phyloP scores from a whole-genome alignment of 371 early-diverging fungal genomes.

The Sporodiniella umbellata region DNA sequence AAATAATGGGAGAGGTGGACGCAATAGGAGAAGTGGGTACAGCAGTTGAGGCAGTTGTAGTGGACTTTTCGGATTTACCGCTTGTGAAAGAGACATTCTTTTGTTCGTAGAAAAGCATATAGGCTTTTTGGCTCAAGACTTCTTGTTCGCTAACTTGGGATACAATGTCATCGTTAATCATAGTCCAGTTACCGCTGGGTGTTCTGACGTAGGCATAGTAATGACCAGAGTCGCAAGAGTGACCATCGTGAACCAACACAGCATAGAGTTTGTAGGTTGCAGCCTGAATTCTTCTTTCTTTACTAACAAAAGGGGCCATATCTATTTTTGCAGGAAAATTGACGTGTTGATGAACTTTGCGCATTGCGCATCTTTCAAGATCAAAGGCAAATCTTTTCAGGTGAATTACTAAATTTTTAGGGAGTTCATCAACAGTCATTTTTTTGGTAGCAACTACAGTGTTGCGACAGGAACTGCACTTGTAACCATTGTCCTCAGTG shows the following conservation, averaged over 20 bases:
- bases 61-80: too few relatives aligned
- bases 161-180: constrained; percentile 78
- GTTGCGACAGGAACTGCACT: constrained; percentile 56
- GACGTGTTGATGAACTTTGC: constrained; percentile 63
- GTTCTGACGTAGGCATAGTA: constrained; percentile 70
- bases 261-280: constrained; percentile 66
- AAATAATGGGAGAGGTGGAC: too few relatives aligned
- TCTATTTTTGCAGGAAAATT: constrained; percentile 49
- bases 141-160: constrained; percentile 55
- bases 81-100: too few relatives aligned
- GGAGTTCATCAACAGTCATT: constrained; percentile 66
- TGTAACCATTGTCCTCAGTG: too few relatives aligned
- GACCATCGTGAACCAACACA: constrained; percentile 75
- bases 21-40: too few relatives aligned
- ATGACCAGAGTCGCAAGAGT: constrained; percentile 74
- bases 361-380: constrained; percentile 36
- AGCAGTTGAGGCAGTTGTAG: too few relatives aligned
- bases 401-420: constrained; percentile 53
- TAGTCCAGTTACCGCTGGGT: constrained; percentile 72
- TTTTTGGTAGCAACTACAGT: constrained; percentile 74
- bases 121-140: constrained; percentile 74
- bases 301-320: constrained; percentile 49
- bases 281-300: constrained; percentile 20
- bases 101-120: constrained; percentile 80
- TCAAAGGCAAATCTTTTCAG: constrained; percentile 62